A percentile compares a stretch with the other conserved stretches of the same genome.
Evolutionary conservation across 2,329 filamentous ascomycete species (phyloP).

Genomic region (Apiospora hydei): DNA sequence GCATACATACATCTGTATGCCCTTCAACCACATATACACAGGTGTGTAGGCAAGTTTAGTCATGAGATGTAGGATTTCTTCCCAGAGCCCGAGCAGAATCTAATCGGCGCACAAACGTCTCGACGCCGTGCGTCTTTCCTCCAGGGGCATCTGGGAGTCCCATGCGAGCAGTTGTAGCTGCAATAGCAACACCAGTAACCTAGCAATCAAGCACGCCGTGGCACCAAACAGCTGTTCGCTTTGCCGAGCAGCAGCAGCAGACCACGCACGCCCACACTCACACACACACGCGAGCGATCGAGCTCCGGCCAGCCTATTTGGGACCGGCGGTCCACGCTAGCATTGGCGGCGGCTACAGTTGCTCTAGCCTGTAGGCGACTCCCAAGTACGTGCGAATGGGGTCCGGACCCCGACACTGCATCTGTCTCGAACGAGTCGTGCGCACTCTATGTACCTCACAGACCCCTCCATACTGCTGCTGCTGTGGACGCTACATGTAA

Average conservation of each 20-base stretch:
- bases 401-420: background rate
- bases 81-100: background rate
- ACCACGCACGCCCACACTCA: conserved; percentile 24
- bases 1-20: background rate
- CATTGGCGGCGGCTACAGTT: conserved; percentile 16
- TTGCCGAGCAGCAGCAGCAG: conserved; percentile 23
- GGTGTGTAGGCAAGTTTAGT: background rate
- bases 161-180: background rate
- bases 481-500: background rate
- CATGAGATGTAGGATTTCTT: background rate
- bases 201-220: conserved; percentile 4
- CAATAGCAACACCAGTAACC: background rate
- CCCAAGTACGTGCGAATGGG: conserved; percentile 7
- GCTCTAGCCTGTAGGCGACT: background rate
- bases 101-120: background rate
- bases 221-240: conserved; percentile 22
- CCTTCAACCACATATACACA: conserved; percentile 5
- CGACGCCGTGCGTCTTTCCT: background rate
- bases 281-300: background rate
- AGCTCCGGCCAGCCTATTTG: conserved; percentile 15
- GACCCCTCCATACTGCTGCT: conserved; percentile 10
- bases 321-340: conserved; percentile 15
- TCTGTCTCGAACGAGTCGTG: background rate
- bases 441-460: background rate
- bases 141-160: background rate